Evolutionary conservation across 306 rosid genomes (phyloP).

Genomic region (Gastrolobium villosum): DNA sequence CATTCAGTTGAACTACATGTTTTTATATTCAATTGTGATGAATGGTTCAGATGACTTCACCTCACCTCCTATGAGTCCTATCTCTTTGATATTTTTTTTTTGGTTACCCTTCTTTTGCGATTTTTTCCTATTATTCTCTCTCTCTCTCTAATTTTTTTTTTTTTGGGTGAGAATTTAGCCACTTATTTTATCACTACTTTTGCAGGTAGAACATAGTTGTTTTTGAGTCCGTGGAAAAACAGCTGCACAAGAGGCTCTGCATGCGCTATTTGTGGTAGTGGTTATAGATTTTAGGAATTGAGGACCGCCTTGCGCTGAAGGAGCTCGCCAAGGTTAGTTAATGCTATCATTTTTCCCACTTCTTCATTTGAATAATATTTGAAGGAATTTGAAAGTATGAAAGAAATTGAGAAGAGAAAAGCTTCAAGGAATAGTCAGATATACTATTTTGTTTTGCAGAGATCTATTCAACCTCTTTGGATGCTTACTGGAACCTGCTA

Average conservation of each 20-base stretch:
- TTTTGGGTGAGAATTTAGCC: neutral
- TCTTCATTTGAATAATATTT: slow-evolving; percentile 52
- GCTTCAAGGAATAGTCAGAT: slow-evolving; percentile 61
- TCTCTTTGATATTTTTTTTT: neutral
- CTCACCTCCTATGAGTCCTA: neutral
- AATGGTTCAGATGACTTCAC: slow-evolving; percentile 32
- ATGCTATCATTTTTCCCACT: slow-evolving; percentile 44
- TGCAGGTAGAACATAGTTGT: slow-evolving; percentile 44
- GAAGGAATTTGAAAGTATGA: slow-evolving; percentile 65
- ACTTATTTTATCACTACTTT: slow-evolving; percentile 26
- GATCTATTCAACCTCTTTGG: slow-evolving; percentile 79
- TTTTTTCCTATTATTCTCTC: neutral
- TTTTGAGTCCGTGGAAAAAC: slow-evolving; percentile 30
- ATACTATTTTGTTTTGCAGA: slow-evolving; percentile 57
- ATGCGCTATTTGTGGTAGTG: slow-evolving; percentile 5
- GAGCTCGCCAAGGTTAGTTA: slow-evolving; percentile 45
- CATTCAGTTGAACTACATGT: neutral
- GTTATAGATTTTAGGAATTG: slow-evolving; percentile 39
- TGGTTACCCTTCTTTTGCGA: no score
- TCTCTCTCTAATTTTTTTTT: no score
- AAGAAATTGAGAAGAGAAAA: slow-evolving; percentile 78
- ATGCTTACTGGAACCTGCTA: slow-evolving; percentile 80
- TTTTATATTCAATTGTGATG: slow-evolving; percentile 29
- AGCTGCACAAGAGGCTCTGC: slow-evolving; percentile 29
- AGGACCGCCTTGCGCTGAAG: slow-evolving; percentile 14